These are phyloP conservation scores for Phtheirospermum japonicum DNA, from an alignment of 257 asterid genomes.

Conservation along the genomic window DNA sequence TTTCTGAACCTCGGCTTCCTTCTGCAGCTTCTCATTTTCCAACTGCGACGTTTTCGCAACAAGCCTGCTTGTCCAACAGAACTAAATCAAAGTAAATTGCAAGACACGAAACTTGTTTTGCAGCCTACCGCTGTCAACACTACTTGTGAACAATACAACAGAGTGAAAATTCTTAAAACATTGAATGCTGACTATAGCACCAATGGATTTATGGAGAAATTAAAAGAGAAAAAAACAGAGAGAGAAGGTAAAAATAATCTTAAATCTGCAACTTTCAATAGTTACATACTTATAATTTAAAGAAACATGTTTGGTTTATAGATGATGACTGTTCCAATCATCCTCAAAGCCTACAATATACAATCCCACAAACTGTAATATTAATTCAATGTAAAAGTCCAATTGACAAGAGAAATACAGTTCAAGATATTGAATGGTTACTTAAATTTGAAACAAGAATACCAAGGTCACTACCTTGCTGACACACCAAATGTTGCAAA, in stretches of 20 bases:
- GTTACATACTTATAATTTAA: too few relatives aligned
- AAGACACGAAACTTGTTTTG: not conserved
- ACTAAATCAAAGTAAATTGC: slow-evolving; percentile 22
- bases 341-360: too few relatives aligned
- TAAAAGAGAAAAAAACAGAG: not conserved
- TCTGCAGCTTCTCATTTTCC: slow-evolving; percentile 89
- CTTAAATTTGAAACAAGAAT: too few relatives aligned
- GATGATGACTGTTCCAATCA: too few relatives aligned
- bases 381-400: too few relatives aligned
- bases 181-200: not conserved
- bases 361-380: too few relatives aligned
- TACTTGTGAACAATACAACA: not conserved
- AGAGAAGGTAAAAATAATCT: not conserved
- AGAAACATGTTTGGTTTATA: too few relatives aligned
- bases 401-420: too few relatives aligned
- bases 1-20: slow-evolving; percentile 86
- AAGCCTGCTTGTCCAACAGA: slow-evolving; percentile 52
- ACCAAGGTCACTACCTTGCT: too few relatives aligned
- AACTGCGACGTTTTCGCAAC: slow-evolving; percentile 73
- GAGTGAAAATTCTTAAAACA: slow-evolving; percentile 1
- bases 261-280: too few relatives aligned
- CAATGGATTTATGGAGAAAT: not conserved
- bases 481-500: too few relatives aligned
- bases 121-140: slow-evolving; percentile 5
- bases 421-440: too few relatives aligned